Conservation (phyloP, 129 eudicot genomes). For the Artemisia tridentata region DNA sequence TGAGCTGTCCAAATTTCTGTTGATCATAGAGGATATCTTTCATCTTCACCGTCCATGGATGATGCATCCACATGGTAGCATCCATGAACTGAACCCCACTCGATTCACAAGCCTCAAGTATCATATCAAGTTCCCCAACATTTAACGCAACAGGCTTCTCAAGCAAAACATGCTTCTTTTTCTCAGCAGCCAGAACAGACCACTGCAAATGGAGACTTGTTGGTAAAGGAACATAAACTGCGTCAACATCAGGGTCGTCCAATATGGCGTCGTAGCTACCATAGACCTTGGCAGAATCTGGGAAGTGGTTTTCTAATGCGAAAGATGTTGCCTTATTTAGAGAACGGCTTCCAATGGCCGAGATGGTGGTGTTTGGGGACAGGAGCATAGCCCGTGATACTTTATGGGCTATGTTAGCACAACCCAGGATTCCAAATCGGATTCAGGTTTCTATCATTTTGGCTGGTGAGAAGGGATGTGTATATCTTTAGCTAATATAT, state of each 20-base stretch:
- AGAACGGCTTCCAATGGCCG: constrained; percentile 74
- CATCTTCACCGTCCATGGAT: constrained; percentile 67
- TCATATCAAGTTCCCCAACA: constrained; percentile 50
- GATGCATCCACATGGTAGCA: constrained; percentile 87
- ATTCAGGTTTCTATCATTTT: constrained; percentile 40
- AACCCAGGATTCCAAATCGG: constrained; percentile 66
- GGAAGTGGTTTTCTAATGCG: constrained; percentile 52
- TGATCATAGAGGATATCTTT: too few species aligned
- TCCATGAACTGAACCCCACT: constrained; percentile 82
- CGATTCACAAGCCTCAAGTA: constrained; percentile 49
- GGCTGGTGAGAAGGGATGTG: not conserved
- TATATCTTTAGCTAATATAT: too few species aligned
- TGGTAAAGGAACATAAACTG: constrained; percentile 69
- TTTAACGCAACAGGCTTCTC: constrained; percentile 78
- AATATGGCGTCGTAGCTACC: constrained; percentile 58
- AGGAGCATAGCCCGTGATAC: constrained; percentile 53
- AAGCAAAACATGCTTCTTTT: constrained; percentile 60
- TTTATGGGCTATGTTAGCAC: constrained; percentile 65
- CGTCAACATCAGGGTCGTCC: constrained; percentile 69
- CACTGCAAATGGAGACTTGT: constrained; percentile 58
- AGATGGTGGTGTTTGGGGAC: constrained; percentile 49
- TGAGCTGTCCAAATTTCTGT: too few species aligned
- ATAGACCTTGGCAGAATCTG: constrained; percentile 43
- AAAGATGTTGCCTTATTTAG: constrained; percentile 44
- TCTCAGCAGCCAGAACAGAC: constrained; percentile 56